Percentiles rank a stretch among this genome's conserved stretches.
phyloP scores from a whole-genome alignment of 768 basidiomycete genomes.

The Pisolithus sp. region DNA sequence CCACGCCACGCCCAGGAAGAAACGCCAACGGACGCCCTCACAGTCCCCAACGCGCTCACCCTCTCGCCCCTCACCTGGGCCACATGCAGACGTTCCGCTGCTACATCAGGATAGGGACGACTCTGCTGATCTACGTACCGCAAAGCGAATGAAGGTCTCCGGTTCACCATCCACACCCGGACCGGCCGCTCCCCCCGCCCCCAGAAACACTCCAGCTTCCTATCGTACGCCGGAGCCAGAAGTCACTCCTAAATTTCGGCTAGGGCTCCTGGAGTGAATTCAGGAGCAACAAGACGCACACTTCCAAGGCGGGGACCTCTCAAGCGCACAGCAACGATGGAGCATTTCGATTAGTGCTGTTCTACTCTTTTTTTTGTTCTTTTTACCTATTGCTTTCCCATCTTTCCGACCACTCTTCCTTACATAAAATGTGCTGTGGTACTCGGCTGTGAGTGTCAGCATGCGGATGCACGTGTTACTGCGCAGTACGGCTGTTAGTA shows the following conservation, averaged over 20 bases:
- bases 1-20: not conserved
- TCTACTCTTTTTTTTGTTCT: not conserved
- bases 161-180: not conserved
- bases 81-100: not conserved
- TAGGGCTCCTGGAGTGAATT: not conserved
- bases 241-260: not conserved
- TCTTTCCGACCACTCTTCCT: too few relatives aligned
- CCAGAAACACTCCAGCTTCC: not conserved
- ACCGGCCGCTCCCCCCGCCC: not conserved
- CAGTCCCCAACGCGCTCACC: not conserved
- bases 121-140: not conserved
- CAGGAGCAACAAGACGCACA: not conserved
- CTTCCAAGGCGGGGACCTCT: not conserved
- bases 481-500: too few relatives aligned
- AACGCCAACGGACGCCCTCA: not conserved
- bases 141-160: not conserved
- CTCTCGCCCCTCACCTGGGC: not conserved
- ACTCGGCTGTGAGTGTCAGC: too few relatives aligned
- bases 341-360: not conserved
- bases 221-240: not conserved
- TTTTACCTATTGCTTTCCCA: not conserved
- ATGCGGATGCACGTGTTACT: too few relatives aligned
- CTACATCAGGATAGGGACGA: not conserved
- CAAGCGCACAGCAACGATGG: not conserved
- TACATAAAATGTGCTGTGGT: too few relatives aligned